These are phyloP conservation scores for Talaromyces sp. DNA, from an alignment of 2,329 filamentous ascomycete species.

Conservation along the genomic window DNA sequence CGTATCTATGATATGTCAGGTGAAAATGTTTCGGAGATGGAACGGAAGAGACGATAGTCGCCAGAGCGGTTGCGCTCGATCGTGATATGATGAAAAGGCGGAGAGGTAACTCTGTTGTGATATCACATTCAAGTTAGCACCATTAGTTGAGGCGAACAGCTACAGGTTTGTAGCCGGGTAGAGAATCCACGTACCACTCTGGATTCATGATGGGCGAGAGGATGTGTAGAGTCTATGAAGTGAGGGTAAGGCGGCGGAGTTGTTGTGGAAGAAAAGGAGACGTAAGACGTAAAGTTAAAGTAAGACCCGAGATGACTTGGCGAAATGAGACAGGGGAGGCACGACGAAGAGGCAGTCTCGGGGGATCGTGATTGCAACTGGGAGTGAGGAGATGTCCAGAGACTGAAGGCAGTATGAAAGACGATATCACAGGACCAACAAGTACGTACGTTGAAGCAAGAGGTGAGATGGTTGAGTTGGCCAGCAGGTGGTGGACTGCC, in stretches of 20 bases:
- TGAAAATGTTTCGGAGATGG: neutral
- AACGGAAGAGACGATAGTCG: neutral
- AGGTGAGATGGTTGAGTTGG: slow-evolving; percentile 6
- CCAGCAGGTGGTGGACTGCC: slow-evolving; percentile 1
- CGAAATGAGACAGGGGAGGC: slow-evolving; percentile 1
- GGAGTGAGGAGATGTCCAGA: neutral
- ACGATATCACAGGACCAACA: slow-evolving; percentile 5
- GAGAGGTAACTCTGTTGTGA: slow-evolving; percentile 25
- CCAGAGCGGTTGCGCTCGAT: neutral
- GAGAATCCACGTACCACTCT: slow-evolving; percentile 42
- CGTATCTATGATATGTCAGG: slow-evolving; percentile 68
- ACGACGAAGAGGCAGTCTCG: neutral
- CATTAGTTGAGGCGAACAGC: neutral
- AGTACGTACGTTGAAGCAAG: neutral
- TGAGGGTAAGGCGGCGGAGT: neutral
- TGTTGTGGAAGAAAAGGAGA: slow-evolving; percentile 15
- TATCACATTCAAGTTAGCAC: slow-evolving; percentile 9
- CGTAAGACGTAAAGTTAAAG: slow-evolving; percentile 3
- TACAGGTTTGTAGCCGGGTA: neutral
- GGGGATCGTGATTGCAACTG: neutral
- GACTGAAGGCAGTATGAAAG: neutral
- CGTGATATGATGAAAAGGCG: slow-evolving; percentile 6
- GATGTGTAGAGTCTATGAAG: slow-evolving; percentile 4
- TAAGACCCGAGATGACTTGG: neutral
- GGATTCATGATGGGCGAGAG: slow-evolving; percentile 44